Evolutionary conservation across 1,284 basidiomycete species (phyloP).

Genomic region (Boletus mariae): DNA sequence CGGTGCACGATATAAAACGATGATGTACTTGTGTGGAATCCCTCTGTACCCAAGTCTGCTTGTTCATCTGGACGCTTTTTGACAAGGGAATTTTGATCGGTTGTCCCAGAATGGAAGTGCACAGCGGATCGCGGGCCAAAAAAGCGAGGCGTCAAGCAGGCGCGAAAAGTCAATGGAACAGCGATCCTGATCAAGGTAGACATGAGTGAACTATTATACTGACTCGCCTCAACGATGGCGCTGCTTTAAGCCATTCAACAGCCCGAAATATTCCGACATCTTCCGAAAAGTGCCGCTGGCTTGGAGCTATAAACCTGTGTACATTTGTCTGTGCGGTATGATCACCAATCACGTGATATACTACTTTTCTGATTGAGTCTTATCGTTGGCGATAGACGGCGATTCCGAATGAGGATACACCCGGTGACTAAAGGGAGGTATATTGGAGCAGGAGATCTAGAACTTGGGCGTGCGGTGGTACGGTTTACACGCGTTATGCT

Average conservation of each 20-base stretch:
- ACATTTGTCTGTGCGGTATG: too few species aligned
- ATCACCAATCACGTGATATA: not conserved
- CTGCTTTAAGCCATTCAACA: constrained; percentile 21
- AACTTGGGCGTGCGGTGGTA: constrained; percentile 5
- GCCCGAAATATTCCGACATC: constrained; percentile 25
- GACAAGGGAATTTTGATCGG: constrained; percentile 22
- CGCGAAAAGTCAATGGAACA: constrained; percentile 7
- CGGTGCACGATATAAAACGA: not conserved
- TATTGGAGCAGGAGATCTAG: not conserved
- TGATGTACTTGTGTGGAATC: constrained; percentile 25
- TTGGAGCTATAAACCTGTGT: too few species aligned
- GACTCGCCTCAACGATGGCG: not conserved
- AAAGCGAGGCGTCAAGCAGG: constrained; percentile 3
- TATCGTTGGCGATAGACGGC: too few species aligned
- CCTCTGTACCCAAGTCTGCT: constrained; percentile 28
- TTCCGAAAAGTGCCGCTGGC: constrained; percentile 27
- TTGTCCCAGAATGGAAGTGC: constrained; percentile 26
- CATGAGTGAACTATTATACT: constrained; percentile 18
- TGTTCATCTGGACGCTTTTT: constrained; percentile 26
- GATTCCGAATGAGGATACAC: too few species aligned
- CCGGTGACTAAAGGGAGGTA: not conserved
- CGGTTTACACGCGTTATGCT: constrained; percentile 4
- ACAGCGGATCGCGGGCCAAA: constrained; percentile 1
- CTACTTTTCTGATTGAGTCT: too few species aligned
- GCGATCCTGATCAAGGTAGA: constrained; percentile 17